phyloP scores from a whole-genome alignment of 2,329 filamentous ascomycete genomes.

The Cryphonectria radicalis region DNA sequence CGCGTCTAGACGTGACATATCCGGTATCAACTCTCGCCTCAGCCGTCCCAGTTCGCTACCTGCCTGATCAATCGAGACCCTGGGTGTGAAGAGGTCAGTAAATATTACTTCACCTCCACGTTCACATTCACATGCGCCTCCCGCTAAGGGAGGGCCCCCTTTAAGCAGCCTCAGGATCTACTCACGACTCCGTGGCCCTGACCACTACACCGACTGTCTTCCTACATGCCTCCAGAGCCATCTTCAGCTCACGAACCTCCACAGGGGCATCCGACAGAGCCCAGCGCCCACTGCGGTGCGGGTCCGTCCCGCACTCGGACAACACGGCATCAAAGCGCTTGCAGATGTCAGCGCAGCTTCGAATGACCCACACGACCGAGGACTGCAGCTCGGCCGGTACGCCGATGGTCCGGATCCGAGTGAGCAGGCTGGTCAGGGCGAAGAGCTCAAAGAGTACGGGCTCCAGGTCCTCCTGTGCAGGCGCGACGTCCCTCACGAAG shows the following conservation, averaged over 20 bases:
- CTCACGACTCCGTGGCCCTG: conserved; percentile 25
- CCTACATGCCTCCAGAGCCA: conserved; percentile 21
- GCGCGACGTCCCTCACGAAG: conserved; percentile 25
- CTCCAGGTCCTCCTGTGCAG: conserved; percentile 24
- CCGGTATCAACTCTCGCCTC: conserved; percentile 12
- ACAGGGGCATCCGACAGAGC: conserved; percentile 20
- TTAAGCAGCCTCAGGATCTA: neutral
- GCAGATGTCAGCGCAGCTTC: conserved; percentile 23
- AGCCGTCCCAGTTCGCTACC: conserved; percentile 18
- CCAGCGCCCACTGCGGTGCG: conserved; percentile 25
- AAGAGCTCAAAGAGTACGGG: conserved; percentile 23
- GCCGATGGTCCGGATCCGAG: conserved; percentile 5
- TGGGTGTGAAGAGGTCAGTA: conserved; percentile 11
- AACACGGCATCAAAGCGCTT: conserved; percentile 20
- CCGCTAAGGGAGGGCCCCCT: too few species aligned
- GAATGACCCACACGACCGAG: conserved; percentile 18
- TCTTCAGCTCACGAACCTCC: conserved; percentile 19
- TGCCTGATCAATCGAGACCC: neutral
- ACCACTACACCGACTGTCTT: conserved; percentile 21
- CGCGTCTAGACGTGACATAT: conserved; percentile 10
- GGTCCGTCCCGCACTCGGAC: conserved; percentile 20
- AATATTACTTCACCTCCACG: neutral
- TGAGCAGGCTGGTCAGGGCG: conserved; percentile 16
- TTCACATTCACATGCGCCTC: neutral
- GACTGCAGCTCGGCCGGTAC: conserved; percentile 9